Conservation (phyloP, 2,329 filamentous ascomycete genomes). For the Nemania sp. region DNA sequence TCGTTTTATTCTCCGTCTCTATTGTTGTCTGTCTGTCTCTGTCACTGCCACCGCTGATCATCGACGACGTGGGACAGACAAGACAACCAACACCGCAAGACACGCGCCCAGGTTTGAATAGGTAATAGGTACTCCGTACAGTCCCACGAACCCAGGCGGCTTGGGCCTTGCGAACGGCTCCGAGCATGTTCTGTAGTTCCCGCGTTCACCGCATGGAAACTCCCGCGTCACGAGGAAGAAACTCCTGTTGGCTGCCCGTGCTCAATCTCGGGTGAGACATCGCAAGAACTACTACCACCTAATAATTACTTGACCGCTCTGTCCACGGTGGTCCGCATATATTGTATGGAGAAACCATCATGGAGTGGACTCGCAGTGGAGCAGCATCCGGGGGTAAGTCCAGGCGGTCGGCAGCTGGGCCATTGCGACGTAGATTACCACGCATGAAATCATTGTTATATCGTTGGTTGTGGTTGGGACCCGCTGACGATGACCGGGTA, state of each 20-base stretch:
- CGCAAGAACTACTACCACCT: neutral
- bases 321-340: conserved; percentile 1
- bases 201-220: conserved; percentile 14
- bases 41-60: conserved; percentile 5
- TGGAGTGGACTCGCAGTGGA: conserved; percentile 7
- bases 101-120: neutral
- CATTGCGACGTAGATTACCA: conserved; percentile 15
- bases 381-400: conserved; percentile 30
- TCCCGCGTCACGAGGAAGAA: conserved; percentile 19
- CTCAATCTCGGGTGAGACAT: conserved; percentile 10
- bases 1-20: conserved; percentile 10
- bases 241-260: conserved; percentile 13
- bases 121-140: no score
- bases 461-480: conserved; percentile 28
- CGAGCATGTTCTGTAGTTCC: conserved; percentile 21
- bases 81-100: conserved; percentile 15
- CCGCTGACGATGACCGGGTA: conserved; percentile 24
- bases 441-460: conserved; percentile 11
- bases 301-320: conserved; percentile 2
- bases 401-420: conserved; percentile 36
- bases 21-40: neutral
- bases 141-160: neutral
- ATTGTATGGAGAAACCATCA: conserved; percentile 16
- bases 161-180: conserved; percentile 12
- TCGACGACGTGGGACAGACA: conserved; percentile 17